phyloP scores from a whole-genome alignment of 148 eudicot species.

The Rhododendron ferrugineum region DNA sequence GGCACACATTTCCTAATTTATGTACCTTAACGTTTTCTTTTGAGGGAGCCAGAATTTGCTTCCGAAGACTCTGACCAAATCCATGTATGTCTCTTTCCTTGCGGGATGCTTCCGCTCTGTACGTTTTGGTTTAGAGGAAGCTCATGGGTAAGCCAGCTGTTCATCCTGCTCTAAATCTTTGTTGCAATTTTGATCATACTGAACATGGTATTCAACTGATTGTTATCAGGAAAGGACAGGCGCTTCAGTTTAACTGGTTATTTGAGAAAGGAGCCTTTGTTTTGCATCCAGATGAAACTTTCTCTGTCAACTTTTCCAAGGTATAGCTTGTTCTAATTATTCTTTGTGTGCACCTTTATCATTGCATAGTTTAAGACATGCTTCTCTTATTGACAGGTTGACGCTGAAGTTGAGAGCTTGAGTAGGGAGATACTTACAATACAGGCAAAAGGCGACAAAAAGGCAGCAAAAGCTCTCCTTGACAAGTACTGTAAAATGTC shows the following conservation, averaged over 20 bases:
- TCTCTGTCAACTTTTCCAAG: constrained; percentile 81
- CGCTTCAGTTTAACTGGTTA: constrained; percentile 92
- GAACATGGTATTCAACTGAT: constrained; percentile 13
- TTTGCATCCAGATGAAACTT: constrained; percentile 69
- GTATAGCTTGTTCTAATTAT: constrained; percentile 26
- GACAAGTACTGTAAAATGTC: constrained; percentile 55
- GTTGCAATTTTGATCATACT: not conserved
- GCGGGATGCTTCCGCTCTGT: constrained; percentile 99
- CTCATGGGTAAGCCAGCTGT: constrained; percentile 77
- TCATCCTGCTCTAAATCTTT: not conserved
- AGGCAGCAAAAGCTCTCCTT: constrained; percentile 55
- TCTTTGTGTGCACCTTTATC: not conserved
- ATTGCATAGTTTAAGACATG: not conserved
- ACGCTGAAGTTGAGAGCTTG: constrained; percentile 73
- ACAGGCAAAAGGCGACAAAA: constrained; percentile 88
- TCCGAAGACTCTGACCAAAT: constrained; percentile 56
- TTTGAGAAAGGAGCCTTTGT: constrained; percentile 82
- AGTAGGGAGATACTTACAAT: constrained; percentile 84
- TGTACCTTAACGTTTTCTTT: not conserved
- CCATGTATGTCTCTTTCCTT: constrained; percentile 91
- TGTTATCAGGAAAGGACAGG: constrained; percentile 81
- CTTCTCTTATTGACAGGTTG: constrained; percentile 34
- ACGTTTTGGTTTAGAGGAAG: constrained; percentile 97
- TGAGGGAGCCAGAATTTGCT: constrained; percentile 48
- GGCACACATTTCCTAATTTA: not conserved